These are phyloP conservation scores for Azolla pinnata DNA, from an alignment of 75 land plant species.

Conservation along the genomic window DNA sequence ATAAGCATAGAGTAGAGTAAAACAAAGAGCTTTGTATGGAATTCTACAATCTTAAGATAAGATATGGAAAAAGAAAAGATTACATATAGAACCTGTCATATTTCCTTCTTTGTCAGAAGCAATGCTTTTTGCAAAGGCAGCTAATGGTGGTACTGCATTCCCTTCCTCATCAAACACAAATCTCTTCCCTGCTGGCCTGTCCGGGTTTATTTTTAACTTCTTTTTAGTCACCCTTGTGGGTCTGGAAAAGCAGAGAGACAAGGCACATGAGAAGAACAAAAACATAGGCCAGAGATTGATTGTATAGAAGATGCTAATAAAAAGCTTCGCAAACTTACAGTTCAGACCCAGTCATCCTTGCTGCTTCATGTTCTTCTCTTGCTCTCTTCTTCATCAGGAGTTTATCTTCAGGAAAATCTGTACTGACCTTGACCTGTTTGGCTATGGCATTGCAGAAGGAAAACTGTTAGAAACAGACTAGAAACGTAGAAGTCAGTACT, in stretches of 20 bases:
- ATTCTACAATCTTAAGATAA: not conserved
- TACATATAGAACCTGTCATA: not conserved
- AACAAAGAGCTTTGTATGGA: not conserved
- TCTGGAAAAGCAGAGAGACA: conserved; percentile 8
- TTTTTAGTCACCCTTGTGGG: conserved; percentile 45
- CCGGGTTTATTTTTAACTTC: conserved; percentile 81
- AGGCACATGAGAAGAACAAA: not conserved
- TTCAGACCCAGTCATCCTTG: too few relatives aligned
- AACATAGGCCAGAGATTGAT: too few relatives aligned
- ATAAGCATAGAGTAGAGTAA: conserved; percentile 2
- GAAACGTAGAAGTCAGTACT: too few relatives aligned
- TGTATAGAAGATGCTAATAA: too few relatives aligned
- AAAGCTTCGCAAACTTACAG: too few relatives aligned
- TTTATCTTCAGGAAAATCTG: conserved; percentile 3
- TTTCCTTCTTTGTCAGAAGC: not conserved
- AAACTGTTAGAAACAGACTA: too few relatives aligned
- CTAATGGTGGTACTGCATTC: conserved; percentile 61
- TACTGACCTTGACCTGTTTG: too few relatives aligned
- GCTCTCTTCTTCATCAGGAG: conserved; percentile 27
- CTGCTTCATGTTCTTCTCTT: not conserved
- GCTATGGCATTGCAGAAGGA: too few relatives aligned
- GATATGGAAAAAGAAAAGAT: not conserved
- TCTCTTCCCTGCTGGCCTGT: conserved; percentile 59
- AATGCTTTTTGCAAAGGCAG: conserved; percentile 38
- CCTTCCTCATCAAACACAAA: conserved; percentile 88